These are phyloP conservation scores for Misopates orontium DNA, from an alignment of 257 asterid species.

Conservation along the genomic window DNA sequence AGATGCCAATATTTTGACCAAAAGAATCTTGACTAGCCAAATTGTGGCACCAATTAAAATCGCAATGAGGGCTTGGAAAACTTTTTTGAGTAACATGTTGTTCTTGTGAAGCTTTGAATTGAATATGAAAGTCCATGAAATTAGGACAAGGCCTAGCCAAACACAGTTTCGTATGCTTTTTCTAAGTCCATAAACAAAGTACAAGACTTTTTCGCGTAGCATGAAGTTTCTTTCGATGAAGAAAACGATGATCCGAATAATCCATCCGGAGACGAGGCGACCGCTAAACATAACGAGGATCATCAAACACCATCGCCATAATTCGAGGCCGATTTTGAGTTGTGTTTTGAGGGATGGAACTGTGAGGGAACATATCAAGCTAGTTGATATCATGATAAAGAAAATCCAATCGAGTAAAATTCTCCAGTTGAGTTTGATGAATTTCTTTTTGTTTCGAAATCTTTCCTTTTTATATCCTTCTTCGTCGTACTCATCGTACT, in stretches of 20 bases:
- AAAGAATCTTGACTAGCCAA: slow-evolving; percentile 56
- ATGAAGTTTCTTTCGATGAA: slow-evolving; percentile 56
- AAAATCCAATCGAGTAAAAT: slow-evolving; percentile 40
- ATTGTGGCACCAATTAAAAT: slow-evolving; percentile 47
- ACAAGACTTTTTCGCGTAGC: slow-evolving; percentile 53
- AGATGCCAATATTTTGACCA: slow-evolving; percentile 53
- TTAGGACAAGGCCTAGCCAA: slow-evolving; percentile 55
- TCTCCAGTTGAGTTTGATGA: slow-evolving; percentile 29
- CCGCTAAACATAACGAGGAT: slow-evolving; percentile 53
- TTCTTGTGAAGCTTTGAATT: slow-evolving; percentile 34
- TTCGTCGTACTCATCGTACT: slow-evolving; percentile 22
- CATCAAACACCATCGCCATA: slow-evolving; percentile 55
- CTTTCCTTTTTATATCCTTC: slow-evolving; percentile 18
- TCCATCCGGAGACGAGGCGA: slow-evolving; percentile 59
- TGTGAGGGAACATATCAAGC: slow-evolving; percentile 46
- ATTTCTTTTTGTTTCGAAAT: slow-evolving; percentile 14
- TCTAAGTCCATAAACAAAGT: slow-evolving; percentile 56
- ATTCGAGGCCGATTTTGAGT: slow-evolving; percentile 36
- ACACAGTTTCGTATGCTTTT: slow-evolving; percentile 56
- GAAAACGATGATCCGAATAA: slow-evolving; percentile 37
- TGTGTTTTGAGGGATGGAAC: slow-evolving; percentile 31
- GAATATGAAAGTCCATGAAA: slow-evolving; percentile 54
- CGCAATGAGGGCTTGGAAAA: slow-evolving; percentile 48
- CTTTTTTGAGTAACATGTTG: slow-evolving; percentile 36
- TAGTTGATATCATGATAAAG: slow-evolving; percentile 35